Evolutionary conservation across 2,329 filamentous ascomycete genomes (phyloP), one percentile per base, ranked within the genome.

Genomic region (Paracoccidioides brasiliensis): DNA sequence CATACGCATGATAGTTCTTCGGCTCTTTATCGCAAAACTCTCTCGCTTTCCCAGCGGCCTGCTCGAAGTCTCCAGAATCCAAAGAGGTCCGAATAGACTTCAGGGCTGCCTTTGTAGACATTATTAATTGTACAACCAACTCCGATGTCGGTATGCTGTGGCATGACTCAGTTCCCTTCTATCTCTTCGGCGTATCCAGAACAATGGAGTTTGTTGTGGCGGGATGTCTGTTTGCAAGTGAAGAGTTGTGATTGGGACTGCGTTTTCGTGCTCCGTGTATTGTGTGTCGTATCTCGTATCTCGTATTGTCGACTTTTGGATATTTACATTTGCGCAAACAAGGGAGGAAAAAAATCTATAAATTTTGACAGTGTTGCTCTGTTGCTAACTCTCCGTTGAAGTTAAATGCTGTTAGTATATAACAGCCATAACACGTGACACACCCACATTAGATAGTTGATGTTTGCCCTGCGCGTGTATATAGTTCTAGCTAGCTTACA

Each of bases 81-180:
- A 95, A 79, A 49, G 85, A 84, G 60, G 86, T 80, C 66, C 85
- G 87, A 61, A 93, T 86, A 61, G 84, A 82, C 74, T 95, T 95
- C 63, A 96, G 76, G 57, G 84, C 81, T 54, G 84, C 79, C 74
- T 95, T 95, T 67, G 61, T 65, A 58, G 71, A 70, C 71, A 72
- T 72, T 55, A 60, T 69, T 59, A 15, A 35, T 14, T 12, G 6
- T 6, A n/a, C 33, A 42, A 22, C 14, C 10, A 5, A 12, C n/a
- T 50, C 7, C 3, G 30, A 32, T 41, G 46, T 12, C 14, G 30
- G 42, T 42, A 14, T 50, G 53, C n/a, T 41, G 33, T 37, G 52
- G 41, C 12, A 41, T n/a, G 33, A 8, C 28, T 44, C 22, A 22
- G 22, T 22, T 22, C 22, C 22, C 22, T 22, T 22, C 22, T 22